Conservation (phyloP, 2,329 filamentous ascomycete species). For the Lasiodiplodia sp. region DNA sequence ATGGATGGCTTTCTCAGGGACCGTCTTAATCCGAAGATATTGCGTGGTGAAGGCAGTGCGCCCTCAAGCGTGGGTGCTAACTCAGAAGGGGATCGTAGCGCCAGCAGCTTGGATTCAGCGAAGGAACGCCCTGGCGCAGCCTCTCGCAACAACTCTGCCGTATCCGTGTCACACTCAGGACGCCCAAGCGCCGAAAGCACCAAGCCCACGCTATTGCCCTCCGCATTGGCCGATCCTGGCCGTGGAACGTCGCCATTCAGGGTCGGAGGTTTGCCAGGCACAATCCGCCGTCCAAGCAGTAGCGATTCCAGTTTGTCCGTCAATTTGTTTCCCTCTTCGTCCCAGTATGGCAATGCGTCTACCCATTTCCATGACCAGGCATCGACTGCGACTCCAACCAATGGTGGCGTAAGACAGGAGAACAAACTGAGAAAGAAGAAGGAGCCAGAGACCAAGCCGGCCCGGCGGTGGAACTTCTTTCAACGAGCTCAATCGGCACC, state of each 20-base stretch:
- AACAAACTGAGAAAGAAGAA: slow-evolving; percentile 32
- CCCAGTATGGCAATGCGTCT: background rate
- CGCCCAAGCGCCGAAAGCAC: slow-evolving; percentile 37
- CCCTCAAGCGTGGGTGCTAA: slow-evolving; percentile 32
- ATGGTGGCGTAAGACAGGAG: slow-evolving; percentile 29
- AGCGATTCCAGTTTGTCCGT: slow-evolving; percentile 18
- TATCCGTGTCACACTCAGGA: slow-evolving; percentile 28
- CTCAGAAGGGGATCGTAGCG: slow-evolving; percentile 46
- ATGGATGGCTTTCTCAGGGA: slow-evolving; percentile 57
- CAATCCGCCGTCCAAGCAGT: slow-evolving; percentile 36
- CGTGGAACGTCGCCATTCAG: slow-evolving; percentile 41
- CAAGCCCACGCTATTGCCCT: slow-evolving; percentile 43
- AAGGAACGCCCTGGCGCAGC: slow-evolving; percentile 2
- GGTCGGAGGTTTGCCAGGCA: slow-evolving; percentile 37
- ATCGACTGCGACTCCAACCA: background rate
- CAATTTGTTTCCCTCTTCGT: background rate
- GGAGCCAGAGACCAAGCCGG: slow-evolving; percentile 43
- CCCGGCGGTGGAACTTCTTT: slow-evolving; percentile 66
- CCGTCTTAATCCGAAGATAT: slow-evolving; percentile 52
- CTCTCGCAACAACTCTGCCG: slow-evolving; percentile 22
- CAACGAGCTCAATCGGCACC: slow-evolving; percentile 56
- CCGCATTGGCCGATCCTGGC: slow-evolving; percentile 46
- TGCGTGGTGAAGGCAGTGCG: slow-evolving; percentile 53
- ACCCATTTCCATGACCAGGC: background rate
- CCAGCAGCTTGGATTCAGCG: slow-evolving; percentile 43